Evolutionary conservation across 179 eudicot species (phyloP).

Genomic region (Actinidia arguta): DNA sequence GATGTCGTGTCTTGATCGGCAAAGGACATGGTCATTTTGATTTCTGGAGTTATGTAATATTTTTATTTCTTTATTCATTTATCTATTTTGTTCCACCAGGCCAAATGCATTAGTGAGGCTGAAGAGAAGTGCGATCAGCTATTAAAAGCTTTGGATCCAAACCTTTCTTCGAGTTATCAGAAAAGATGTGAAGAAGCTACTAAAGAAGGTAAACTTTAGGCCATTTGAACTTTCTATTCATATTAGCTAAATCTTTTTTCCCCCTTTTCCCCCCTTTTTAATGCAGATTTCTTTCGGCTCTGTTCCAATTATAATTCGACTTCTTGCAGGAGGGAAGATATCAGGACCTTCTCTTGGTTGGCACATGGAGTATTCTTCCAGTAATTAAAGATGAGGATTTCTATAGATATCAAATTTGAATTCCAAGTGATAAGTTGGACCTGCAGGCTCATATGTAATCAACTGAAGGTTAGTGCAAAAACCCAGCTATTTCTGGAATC

Average conservation of each 20-base stretch:
- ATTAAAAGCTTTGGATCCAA: conserved; percentile 64
- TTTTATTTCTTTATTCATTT: neutral
- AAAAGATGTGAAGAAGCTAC: conserved; percentile 97
- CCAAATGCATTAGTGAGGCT: conserved; percentile 72
- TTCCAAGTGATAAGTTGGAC: conserved; percentile 15
- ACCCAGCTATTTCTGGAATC: neutral
- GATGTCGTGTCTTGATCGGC: neutral
- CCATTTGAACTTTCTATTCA: neutral
- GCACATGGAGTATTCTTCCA: conserved; percentile 89
- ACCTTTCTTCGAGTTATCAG: conserved; percentile 55
- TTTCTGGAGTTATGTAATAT: neutral
- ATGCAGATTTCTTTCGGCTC: neutral
- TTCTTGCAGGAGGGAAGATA: conserved; percentile 68
- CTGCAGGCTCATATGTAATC: neutral
- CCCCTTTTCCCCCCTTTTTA: neutral
- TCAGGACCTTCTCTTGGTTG: conserved; percentile 80
- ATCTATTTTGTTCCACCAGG: conserved; percentile 38
- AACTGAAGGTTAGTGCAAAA: neutral
- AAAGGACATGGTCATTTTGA: neutral
- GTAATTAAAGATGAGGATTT: conserved; percentile 71
- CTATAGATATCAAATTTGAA: conserved; percentile 55
- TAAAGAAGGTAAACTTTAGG: conserved; percentile 62
- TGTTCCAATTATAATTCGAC: neutral
- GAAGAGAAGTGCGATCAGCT: conserved; percentile 73
- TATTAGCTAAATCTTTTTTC: neutral